A percentile compares a stretch with the other conserved stretches of the same genome.
Conservation (phyloP, 2,329 filamentous ascomycete genomes). For the Sclerotinia sclerotiorum region DNA sequence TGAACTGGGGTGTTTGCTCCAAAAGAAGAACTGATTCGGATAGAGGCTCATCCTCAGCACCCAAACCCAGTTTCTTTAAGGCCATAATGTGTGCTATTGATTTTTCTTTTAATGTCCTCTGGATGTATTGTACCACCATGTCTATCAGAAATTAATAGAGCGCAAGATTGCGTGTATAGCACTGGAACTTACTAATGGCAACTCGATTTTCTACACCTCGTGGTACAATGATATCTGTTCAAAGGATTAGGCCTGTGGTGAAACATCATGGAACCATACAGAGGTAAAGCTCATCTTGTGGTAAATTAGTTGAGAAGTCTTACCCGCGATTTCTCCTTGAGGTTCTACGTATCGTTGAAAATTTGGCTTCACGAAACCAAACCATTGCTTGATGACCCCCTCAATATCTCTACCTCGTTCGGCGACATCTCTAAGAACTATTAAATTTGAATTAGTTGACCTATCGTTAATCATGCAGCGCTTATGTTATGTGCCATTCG, state of each 20-base stretch:
- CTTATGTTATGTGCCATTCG: not conserved
- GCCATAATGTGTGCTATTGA: constrained; percentile 79
- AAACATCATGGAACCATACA: not conserved
- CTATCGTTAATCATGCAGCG: not conserved
- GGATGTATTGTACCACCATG: constrained; percentile 93
- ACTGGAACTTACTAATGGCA: constrained; percentile 65
- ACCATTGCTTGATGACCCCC: constrained; percentile 98
- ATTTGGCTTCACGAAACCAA: constrained; percentile 92
- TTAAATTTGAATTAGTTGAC: constrained; percentile 20
- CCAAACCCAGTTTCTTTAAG: constrained; percentile 71
- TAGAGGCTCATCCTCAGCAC: constrained; percentile 69
- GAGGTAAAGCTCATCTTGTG: not conserved
- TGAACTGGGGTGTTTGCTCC: constrained; percentile 74
- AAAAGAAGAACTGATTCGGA: constrained; percentile 74
- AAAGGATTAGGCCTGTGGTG: not conserved
- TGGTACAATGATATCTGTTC: constrained; percentile 83
- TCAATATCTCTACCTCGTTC: constrained; percentile 90
- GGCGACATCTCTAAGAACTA: constrained; percentile 76
- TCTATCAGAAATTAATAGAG: constrained; percentile 46
- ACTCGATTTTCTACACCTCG: constrained; percentile 93
- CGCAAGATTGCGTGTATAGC: constrained; percentile 19
- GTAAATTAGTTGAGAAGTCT: constrained; percentile 32
- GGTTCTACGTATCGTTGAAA: constrained; percentile 93
- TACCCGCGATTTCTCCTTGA: constrained; percentile 80
- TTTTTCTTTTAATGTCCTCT: constrained; percentile 82